Conservation (phyloP, 495 filamentous ascomycete genomes). For the Margaritispora aquatica region DNA sequence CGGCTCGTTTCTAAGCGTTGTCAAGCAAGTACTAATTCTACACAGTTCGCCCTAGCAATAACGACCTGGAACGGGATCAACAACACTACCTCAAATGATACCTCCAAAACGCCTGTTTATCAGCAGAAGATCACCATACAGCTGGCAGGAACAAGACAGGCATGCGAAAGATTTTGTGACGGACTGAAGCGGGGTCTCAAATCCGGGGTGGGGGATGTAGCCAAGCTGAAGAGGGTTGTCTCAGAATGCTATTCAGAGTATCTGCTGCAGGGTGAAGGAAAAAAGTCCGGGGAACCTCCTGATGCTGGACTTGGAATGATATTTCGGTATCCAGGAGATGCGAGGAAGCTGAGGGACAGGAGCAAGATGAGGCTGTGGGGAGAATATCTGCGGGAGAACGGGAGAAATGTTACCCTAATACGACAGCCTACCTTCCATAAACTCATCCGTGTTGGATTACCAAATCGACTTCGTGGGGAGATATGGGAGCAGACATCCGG, state of each 20-base stretch:
- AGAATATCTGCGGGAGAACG: slow-evolving; percentile 94
- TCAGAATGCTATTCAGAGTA: slow-evolving; percentile 90
- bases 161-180: slow-evolving; percentile 94
- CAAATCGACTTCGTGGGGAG: slow-evolving; percentile 88
- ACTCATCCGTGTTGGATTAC: slow-evolving; percentile 88
- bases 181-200: slow-evolving; percentile 83
- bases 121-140: slow-evolving; percentile 85
- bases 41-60: slow-evolving; percentile 79
- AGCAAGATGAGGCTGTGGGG: slow-evolving; percentile 98
- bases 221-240: slow-evolving; percentile 70
- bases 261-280: slow-evolving; percentile 56
- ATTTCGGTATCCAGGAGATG: slow-evolving; percentile 93
- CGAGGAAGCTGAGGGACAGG: slow-evolving; percentile 87
- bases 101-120: slow-evolving; percentile 39
- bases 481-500: slow-evolving; percentile 94
- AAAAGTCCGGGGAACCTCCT: slow-evolving; percentile 55
- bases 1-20: not conserved
- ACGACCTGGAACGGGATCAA: slow-evolving; percentile 89
- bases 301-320: slow-evolving; percentile 85
- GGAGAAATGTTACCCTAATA: slow-evolving; percentile 84
- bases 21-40: slow-evolving; percentile 2
- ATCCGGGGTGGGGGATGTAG: slow-evolving; percentile 78
- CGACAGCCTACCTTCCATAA: slow-evolving; percentile 97
- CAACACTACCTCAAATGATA: slow-evolving; percentile 36
- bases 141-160: slow-evolving; percentile 78